A percentile compares a stretch with the other conserved stretches of the same genome.
phyloP scores from a whole-genome alignment of 208 protist species.

The Leptomonas pyrrhocoris region DNA sequence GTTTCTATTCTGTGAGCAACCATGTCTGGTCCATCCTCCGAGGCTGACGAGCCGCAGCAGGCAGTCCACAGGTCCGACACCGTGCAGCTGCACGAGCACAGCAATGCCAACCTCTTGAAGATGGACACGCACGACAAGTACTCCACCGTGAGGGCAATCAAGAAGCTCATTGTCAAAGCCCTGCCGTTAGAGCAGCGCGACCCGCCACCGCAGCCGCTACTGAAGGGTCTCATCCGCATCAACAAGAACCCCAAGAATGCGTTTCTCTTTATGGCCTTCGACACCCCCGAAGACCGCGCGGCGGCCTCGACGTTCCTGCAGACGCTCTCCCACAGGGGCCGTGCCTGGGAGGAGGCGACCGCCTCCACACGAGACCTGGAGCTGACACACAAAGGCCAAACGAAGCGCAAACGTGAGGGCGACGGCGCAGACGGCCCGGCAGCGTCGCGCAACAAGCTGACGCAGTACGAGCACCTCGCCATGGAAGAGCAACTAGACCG shows the following conservation, averaged over 20 bases:
- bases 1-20: no score
- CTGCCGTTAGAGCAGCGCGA: constrained; percentile 31
- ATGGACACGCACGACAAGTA: constrained; percentile 88
- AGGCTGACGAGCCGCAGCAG: constrained; percentile 12
- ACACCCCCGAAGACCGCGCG: constrained; percentile 54
- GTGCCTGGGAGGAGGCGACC: constrained; percentile 56
- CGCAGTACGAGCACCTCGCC: constrained; percentile 66
- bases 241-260: constrained; percentile 85
- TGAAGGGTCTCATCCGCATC: constrained; percentile 79
- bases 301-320: constrained; percentile 51
- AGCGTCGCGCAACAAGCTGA: constrained; percentile 51
- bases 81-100: constrained; percentile 67
- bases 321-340: constrained; percentile 53
- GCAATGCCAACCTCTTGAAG: constrained; percentile 89
- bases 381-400: constrained; percentile 79
- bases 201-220: constrained; percentile 48
- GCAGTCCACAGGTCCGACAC: neutral
- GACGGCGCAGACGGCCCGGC: constrained; percentile 6
- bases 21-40: constrained; percentile 17
- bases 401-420: constrained; percentile 56
- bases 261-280: constrained; percentile 83
- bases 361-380: constrained; percentile 66
- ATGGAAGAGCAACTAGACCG: constrained; percentile 81
- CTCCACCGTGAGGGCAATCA: constrained; percentile 73
- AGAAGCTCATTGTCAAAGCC: constrained; percentile 76